A percentile compares a stretch with the other conserved stretches of the same genome.
These are phyloP conservation scores for Extremus antarcticus DNA, from an alignment of 495 filamentous ascomycete species.

Conservation along the genomic window DNA sequence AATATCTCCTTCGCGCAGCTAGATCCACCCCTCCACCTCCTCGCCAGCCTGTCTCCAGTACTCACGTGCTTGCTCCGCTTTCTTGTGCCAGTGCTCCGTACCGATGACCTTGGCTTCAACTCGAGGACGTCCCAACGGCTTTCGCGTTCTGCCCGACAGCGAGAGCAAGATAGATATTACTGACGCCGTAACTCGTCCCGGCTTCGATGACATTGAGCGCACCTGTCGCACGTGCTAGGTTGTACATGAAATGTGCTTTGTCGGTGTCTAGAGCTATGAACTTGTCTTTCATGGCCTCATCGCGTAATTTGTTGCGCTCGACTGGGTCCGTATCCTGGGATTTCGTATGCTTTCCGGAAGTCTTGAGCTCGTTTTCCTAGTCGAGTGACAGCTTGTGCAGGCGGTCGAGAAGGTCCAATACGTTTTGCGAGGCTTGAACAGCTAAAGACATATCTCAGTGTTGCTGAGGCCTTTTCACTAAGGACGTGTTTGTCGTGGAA, in stretches of 20 bases:
- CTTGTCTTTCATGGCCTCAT: conserved; percentile 37
- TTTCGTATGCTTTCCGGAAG: too few relatives aligned
- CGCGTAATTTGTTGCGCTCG: too few relatives aligned
- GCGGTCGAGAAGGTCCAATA: not conserved
- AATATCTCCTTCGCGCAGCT: too few relatives aligned
- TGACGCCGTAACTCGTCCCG: conserved; percentile 49
- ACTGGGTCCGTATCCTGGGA: too few relatives aligned
- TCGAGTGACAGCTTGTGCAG: conserved; percentile 3
- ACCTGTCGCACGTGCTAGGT: conserved; percentile 31
- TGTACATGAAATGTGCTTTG: conserved; percentile 42
- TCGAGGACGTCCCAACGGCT: conserved; percentile 4
- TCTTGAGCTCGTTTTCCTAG: not conserved
- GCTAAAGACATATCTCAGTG: too few relatives aligned
- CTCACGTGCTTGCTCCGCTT: too few relatives aligned
- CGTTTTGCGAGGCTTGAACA: not conserved
- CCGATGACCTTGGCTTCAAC: too few relatives aligned
- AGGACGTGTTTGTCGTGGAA: too few relatives aligned
- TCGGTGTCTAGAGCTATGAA: conserved; percentile 45
- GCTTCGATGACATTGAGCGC: conserved; percentile 45
- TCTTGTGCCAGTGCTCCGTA: too few relatives aligned
- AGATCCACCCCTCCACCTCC: too few relatives aligned
- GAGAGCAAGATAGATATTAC: conserved; percentile 49
- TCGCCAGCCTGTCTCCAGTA: too few relatives aligned
- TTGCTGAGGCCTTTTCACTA: too few relatives aligned
- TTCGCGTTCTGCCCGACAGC: conserved; percentile 37